These are phyloP conservation scores for Cyclotella sp. DNA, from an alignment of 108 stramenopile species.

Conservation along the genomic window DNA sequence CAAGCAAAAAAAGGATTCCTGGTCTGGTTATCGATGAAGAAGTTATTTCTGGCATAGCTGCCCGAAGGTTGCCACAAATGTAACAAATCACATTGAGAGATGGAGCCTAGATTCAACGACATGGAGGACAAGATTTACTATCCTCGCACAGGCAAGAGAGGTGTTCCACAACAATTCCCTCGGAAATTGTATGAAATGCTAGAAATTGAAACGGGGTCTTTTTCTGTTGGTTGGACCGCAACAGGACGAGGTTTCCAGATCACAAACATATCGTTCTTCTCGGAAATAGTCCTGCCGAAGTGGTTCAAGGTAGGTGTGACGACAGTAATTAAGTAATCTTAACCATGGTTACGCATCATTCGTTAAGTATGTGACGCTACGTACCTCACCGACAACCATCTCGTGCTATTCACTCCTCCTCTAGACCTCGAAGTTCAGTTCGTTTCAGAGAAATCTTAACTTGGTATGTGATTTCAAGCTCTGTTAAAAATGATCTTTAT, in stretches of 20 bases:
- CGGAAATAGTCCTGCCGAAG: slow-evolving; percentile 72
- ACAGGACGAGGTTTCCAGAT: slow-evolving; percentile 88
- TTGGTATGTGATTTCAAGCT: slow-evolving; percentile 60
- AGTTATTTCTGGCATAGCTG: not conserved
- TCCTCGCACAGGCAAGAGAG: slow-evolving; percentile 87
- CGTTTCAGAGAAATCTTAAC: slow-evolving; percentile 93
- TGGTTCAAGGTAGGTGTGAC: slow-evolving; percentile 69
- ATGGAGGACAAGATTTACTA: slow-evolving; percentile 14
- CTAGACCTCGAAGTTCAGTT: slow-evolving; percentile 85
- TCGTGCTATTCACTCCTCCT: not conserved
- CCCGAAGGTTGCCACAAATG: not conserved
- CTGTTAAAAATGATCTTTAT: not conserved
- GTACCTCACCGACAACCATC: not conserved
- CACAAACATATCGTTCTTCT: slow-evolving; percentile 70
- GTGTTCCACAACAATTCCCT: slow-evolving; percentile 89
- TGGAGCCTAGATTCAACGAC: not conserved
- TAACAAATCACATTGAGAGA: not conserved
- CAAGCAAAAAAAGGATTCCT: slow-evolving; percentile 2
- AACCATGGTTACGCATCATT: not conserved
- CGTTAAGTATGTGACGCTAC: not conserved
- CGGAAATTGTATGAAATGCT: slow-evolving; percentile 85
- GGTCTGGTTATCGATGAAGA: not conserved
- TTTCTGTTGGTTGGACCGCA: slow-evolving; percentile 67
- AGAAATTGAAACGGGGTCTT: slow-evolving; percentile 53
- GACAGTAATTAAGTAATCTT: not conserved